Conservation (phyloP, 164 flowering plant species). For the Paratinospora sagittata region DNA sequence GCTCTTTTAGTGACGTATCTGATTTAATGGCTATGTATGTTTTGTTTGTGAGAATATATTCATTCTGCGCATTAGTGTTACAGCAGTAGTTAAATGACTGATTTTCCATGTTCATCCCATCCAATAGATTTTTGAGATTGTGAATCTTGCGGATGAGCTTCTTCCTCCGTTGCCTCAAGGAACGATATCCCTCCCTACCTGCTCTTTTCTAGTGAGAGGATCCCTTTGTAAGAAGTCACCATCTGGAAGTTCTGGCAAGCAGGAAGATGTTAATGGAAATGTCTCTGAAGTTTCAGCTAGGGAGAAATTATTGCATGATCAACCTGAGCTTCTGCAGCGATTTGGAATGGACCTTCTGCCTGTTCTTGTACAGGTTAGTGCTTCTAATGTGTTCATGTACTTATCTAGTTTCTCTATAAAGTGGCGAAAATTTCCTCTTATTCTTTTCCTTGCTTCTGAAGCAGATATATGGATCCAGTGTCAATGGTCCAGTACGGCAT, state of each 20-base stretch:
- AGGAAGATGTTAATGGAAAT: conserved; percentile 58
- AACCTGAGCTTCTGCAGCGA: conserved; percentile 91
- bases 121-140: conserved; percentile 87
- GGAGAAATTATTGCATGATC: conserved; percentile 71
- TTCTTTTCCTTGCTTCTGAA: conserved; percentile 2
- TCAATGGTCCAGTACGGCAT: conserved; percentile 92
- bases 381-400: background rate
- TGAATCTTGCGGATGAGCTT: conserved; percentile 96
- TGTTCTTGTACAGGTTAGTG: conserved; percentile 74
- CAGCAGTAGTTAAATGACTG: background rate
- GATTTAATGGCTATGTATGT: background rate
- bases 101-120: background rate
- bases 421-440: background rate
- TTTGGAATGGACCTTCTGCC: conserved; percentile 97
- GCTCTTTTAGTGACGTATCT: background rate
- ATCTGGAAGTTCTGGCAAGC: conserved; percentile 49
- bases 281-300: conserved; percentile 64
- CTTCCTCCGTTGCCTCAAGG: conserved; percentile 97
- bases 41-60: background rate
- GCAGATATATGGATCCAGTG: conserved; percentile 98
- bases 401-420: background rate
- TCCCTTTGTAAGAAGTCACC: conserved; percentile 46
- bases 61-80: background rate
- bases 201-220: conserved; percentile 61
- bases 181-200: conserved; percentile 70